Conservation (phyloP, 352 stramenopile genomes). For the Pythium brachiatum region DNA sequence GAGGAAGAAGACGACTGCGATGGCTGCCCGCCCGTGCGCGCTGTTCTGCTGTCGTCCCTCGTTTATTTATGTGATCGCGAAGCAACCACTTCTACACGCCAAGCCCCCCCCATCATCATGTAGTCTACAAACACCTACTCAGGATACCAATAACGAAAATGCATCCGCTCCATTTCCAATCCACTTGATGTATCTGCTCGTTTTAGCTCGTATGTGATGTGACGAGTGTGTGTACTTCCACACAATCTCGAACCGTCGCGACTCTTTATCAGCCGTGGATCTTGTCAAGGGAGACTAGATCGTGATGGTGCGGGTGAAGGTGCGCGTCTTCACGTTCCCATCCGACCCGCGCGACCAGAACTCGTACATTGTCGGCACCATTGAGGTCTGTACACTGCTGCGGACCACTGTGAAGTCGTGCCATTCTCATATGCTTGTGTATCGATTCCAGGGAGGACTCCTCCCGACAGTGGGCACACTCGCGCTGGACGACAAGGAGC, state of each 20-base stretch:
- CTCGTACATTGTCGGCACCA: constrained; percentile 72
- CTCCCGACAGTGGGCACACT: constrained; percentile 65
- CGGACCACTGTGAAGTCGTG: too few relatives aligned
- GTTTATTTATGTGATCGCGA: constrained; percentile 3
- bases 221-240: too few relatives aligned
- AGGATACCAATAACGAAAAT: constrained; percentile 1
- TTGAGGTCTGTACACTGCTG: constrained; percentile 57
- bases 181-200: too few relatives aligned
- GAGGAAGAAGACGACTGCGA: neutral
- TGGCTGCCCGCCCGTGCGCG: neutral
- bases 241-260: neutral
- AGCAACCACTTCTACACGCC: neutral
- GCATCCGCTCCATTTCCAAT: neutral
- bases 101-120: neutral
- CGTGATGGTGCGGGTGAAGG: constrained; percentile 53
- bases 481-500: constrained; percentile 58
- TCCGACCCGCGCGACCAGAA: constrained; percentile 67
- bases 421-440: too few relatives aligned
- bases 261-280: too few relatives aligned
- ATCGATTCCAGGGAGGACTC: constrained; percentile 60
- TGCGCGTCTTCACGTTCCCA: constrained; percentile 76
- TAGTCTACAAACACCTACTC: constrained; percentile 1
- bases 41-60: neutral
- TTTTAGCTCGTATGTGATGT: too few relatives aligned
- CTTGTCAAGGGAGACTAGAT: too few relatives aligned